phyloP scores from a whole-genome alignment of 352 stramenopile species.

The Globisporangium middletonii region DNA sequence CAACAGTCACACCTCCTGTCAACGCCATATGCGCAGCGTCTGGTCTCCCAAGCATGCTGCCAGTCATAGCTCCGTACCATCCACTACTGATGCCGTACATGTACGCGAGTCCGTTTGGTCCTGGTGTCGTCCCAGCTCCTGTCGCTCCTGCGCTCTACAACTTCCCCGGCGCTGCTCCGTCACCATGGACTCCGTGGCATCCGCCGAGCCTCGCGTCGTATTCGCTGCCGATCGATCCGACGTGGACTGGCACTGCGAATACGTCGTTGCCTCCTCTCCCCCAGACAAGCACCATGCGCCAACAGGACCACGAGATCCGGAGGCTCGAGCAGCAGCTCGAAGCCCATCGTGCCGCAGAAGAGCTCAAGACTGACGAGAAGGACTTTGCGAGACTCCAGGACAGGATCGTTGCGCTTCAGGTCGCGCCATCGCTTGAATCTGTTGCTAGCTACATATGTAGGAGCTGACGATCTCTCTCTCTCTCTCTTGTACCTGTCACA shows the following conservation, averaged over 20 bases:
- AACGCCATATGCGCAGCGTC: neutral
- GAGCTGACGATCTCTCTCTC: neutral
- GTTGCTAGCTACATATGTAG: neutral
- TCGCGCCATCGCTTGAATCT: neutral
- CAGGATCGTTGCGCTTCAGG: slow-evolving; percentile 7
- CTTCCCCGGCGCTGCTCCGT: neutral
- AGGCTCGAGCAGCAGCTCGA: slow-evolving; percentile 15
- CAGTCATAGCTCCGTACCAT: slow-evolving; percentile 1
- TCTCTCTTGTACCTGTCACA: neutral
- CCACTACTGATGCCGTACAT: slow-evolving; percentile 1
- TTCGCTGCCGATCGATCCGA: neutral
- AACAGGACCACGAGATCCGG: slow-evolving; percentile 14
- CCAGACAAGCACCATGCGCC: neutral
- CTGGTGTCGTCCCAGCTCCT: neutral
- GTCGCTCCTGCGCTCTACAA: neutral
- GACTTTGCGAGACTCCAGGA: slow-evolving; percentile 14
- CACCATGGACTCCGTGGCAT: slow-evolving; percentile 2
- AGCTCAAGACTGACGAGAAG: slow-evolving; percentile 6
- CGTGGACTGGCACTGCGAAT: neutral
- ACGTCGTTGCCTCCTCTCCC: too few relatives aligned
- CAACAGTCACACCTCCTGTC: neutral
- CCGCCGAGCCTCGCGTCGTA: neutral
- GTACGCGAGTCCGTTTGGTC: neutral
- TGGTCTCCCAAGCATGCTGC: neutral
- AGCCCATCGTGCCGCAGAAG: slow-evolving; percentile 4